Percentiles rank a stretch among this genome's conserved stretches.
These are phyloP conservation scores for Prunus mira DNA, from an alignment of 306 rosid species.

Conservation along the genomic window DNA sequence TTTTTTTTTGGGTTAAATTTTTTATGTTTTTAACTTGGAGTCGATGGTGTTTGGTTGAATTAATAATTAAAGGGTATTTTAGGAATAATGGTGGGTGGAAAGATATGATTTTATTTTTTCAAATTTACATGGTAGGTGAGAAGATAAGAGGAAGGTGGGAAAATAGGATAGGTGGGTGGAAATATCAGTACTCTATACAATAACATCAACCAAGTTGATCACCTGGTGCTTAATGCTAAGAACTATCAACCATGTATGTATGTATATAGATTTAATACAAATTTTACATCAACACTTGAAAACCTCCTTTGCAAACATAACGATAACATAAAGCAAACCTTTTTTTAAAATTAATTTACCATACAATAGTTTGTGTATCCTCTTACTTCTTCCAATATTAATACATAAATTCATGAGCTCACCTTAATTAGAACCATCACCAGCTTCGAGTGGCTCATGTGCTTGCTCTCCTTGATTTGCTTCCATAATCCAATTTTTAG, in stretches of 20 bases:
- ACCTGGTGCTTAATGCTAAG: not conserved
- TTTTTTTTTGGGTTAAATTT: too few relatives aligned
- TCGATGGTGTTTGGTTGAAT: too few relatives aligned
- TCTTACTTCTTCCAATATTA: not conserved
- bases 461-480: not conserved
- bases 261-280: not conserved
- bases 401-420: not conserved
- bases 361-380: not conserved
- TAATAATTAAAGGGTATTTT: too few relatives aligned
- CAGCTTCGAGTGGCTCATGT: not conserved
- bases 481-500: not conserved
- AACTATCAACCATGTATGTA: not conserved
- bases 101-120: too few relatives aligned
- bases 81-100: too few relatives aligned
- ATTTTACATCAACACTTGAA: not conserved
- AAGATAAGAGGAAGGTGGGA: accelerated
- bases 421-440: not conserved
- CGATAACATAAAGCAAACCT: not conserved
- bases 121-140: too few relatives aligned
- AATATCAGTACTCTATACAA: not conserved
- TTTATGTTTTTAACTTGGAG: too few relatives aligned
- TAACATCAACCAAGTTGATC: not conserved
- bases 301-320: not conserved
- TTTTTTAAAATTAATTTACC: not conserved
- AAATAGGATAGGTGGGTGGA: too few relatives aligned